Base-by-base conservation (phyloP, 2,329 filamentous ascomycete genomes). In the Talaromyces amestolkiae region DNA sequence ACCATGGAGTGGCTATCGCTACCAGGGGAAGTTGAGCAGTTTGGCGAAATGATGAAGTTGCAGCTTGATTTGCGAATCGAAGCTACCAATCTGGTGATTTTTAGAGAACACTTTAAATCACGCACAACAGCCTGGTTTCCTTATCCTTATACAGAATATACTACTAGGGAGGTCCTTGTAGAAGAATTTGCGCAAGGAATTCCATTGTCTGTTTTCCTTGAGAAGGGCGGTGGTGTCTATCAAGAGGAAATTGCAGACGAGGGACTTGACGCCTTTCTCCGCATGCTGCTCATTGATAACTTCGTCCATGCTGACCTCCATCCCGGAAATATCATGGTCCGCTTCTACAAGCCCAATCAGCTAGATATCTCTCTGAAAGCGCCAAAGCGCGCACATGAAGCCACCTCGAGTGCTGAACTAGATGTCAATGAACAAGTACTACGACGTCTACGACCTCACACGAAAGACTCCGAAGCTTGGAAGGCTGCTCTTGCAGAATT, bases 271-370 rank as follows among this genome's bases (percentile, higher is more conserved):
- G 93, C 94, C 3, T 99, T 99, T 78, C 80, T 99, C 59, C 92
- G 93, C 72, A 99, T 99, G 95, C 82, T 99, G 17, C 84, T 99
- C 13, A 89, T 99, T 45, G 95, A 99, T 77, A 99, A 99, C 76
- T 99, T 99, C 76, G 89, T 97, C 31, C 95, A 99, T 74, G 94
- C 95, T 5, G 95, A 99, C 75, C 81, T 99, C 35, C 95, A 99
- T 75, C 95, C 95, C 0, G 95, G 95, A 31, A 99, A 99, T 76
- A 98, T 99, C 79, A 98, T 99, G 93, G 94, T 99, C 56, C 92
- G 96, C 68, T 99, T 99, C 81, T 97, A 98, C 79, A 89, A 94
- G 72, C 88, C 93, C 0, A 87, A 88, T 15, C 85, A 89, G 67
- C 86, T 94, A 0, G 86, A 90, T 58, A 81, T 96, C 0, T 82